Base-by-base conservation (phyloP, 768 basidiomycete genomes). In the Suillus spraguei region DNA sequence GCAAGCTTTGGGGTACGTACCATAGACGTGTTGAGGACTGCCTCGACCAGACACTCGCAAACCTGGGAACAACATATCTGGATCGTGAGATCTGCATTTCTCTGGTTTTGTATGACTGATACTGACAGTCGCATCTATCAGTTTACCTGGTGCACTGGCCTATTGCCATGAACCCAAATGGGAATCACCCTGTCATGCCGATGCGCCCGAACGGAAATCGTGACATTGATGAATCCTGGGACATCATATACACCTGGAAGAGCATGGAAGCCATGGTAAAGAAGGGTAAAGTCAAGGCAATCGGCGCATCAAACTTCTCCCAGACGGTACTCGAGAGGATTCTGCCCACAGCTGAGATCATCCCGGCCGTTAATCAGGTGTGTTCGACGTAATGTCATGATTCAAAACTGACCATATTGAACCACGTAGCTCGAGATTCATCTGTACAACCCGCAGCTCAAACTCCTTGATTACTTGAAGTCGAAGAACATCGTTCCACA, bases 81-180 rank as follows among this genome's bases (percentile, higher is more conserved):
- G 94, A 96, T 64, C 79, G 90, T 88, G 69, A 73, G 83, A 79
- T 66, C 22, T 32, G n/a, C 28, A 53, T 39, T 69, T 64, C 13
- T n/a, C n/a, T n/a, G n/a, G n/a, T n/a, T n/a, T n/a, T n/a, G n/a
- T 17, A 44, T 56, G 55, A 39, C 22, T 39, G 24, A 28, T 0
- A 3, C 38, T 38, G 16, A 38, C 22, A n/a, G 33, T 24, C 5
- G 61, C 47, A 11, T 68, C 24, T 47, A 7, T 20, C 59, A 80
- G 83, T 91, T 62, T 90, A 88, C 69, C 82, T 92, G 33, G 73
- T 93, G 24, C 91, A 93, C 72, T 94, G 92, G 92, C 94, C 93
- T 1, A 76, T 94, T n/a, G 80, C 89, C 36, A 70, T 90, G 68
- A 90, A 90, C 69, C 84, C 86, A 13, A 84, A 85, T 32, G 89